Conservation (phyloP, 371 early-diverging fungal genomes). For the Mortierella sp. region DNA sequence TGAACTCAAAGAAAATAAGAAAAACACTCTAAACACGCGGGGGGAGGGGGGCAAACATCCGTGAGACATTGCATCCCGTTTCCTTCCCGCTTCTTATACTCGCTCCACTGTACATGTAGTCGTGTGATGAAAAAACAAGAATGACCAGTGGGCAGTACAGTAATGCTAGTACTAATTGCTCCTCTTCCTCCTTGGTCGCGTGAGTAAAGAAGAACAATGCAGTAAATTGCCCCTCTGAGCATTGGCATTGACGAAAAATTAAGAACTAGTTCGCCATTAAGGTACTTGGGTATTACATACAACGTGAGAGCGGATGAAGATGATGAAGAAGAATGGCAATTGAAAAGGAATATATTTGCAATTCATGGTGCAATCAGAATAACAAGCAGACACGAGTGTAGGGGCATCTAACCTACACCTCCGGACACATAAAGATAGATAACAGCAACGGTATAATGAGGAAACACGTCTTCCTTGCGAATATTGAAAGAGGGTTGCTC, state of each 20-base stretch:
- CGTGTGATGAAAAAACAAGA: not conserved
- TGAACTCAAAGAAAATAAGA: not conserved
- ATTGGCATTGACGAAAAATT: not conserved
- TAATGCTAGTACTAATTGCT: not conserved
- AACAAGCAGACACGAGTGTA: no score
- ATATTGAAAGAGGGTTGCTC: not conserved
- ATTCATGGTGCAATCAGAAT: not conserved
- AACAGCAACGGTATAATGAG: not conserved
- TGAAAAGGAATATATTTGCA: not conserved
- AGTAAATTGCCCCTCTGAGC: not conserved
- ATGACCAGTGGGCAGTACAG: not conserved
- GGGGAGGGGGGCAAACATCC: no score
- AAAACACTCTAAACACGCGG: not conserved
- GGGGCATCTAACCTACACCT: no score
- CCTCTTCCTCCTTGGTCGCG: not conserved
- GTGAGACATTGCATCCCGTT: not conserved
- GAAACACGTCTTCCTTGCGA: not conserved
- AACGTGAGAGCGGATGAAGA: not conserved
- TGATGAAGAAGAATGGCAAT: not conserved
- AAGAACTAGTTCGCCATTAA: not conserved
- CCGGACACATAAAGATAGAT: not conserved
- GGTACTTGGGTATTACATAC: not conserved
- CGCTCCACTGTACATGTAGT: not conserved
- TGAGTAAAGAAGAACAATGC: not conserved
- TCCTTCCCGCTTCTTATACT: not conserved